Conservation (phyloP, 1,139 yeast genomes). For the Pneumocystis carinii region DNA sequence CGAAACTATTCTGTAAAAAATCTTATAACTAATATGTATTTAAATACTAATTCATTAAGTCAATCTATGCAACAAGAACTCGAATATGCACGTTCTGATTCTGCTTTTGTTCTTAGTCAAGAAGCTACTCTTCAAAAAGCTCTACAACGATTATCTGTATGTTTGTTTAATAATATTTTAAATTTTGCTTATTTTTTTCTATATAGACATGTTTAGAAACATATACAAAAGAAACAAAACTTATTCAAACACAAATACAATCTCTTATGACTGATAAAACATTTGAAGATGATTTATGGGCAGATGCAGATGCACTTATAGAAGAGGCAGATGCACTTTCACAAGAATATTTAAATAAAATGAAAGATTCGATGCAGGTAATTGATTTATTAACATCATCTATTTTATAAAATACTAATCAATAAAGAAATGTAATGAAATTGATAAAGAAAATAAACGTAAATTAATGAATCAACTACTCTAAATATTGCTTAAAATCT, state of each 20-base stretch:
- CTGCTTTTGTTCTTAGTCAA: background rate
- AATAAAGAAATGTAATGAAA: background rate
- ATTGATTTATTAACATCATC: background rate
- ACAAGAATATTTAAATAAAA: background rate
- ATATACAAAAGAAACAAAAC: background rate
- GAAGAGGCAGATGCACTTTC: background rate
- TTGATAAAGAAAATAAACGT: background rate
- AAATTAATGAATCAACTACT: background rate
- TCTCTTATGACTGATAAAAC: background rate
- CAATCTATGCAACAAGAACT: background rate
- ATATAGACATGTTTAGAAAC: background rate
- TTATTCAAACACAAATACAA: background rate
- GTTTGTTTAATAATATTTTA: background rate
- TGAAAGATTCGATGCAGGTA: background rate
- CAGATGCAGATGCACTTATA: background rate
- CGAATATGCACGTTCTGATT: background rate
- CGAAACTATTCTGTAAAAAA: background rate
- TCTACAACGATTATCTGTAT: background rate
- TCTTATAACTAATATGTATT: background rate
- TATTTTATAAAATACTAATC: background rate
- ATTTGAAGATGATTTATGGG: background rate
- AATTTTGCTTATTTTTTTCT: background rate
- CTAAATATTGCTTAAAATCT: background rate
- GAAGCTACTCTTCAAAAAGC: background rate
- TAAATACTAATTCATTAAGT: background rate